Evolutionary conservation across 1,139 yeast species (phyloP), one percentile per base, ranked within the genome.

Genomic region (Chernovozyma sophiae-reginae): DNA sequence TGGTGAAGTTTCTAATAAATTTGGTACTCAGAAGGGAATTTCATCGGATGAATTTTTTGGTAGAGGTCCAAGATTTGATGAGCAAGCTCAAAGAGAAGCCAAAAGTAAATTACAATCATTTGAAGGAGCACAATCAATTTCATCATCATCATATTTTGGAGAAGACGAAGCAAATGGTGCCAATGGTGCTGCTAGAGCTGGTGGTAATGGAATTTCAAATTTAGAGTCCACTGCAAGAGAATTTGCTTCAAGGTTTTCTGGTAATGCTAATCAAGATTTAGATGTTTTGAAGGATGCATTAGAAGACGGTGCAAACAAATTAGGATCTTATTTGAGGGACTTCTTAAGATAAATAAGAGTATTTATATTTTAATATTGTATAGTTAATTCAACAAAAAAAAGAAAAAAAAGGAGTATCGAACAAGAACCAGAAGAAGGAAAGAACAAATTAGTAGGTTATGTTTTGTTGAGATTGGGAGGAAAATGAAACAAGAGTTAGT

Each of bases 31-130:
- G 59, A 92, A 87, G 72, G 96, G 90, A 38, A 94, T 92, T 46
- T 90, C 97, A 0, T 89, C 97, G 0, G 98, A 94, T 60, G 95
- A 89, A 62, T 79, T 77, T 56, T 92, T 92, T 58, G 96, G 97
- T 13, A 81, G 96, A 53, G 94, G 94, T 29, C 75, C 75, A 3
- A 68, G 80, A 33, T 87, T 79, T 55, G 97, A 87, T 52, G 86
- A 86, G 48, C 68, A 69, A 8, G 86, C 87, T 31, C 84, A 83
- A 43, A 73, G 72, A 32, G 97, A 89, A 61, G 97, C 97, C 4
- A 73, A 73, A 45, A 57, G 76, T 20, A 89, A 94, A 51, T 69
- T 92, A 43, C 89, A 83, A 58, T 67, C 81, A 7, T 94, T 86
- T 60, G 77, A 76, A 41, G 95, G 94, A 35, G 96, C 98, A 2